Evolutionary conservation across 768 basidiomycete genomes (phyloP).

Genomic region (Rhizopogon rudus): DNA sequence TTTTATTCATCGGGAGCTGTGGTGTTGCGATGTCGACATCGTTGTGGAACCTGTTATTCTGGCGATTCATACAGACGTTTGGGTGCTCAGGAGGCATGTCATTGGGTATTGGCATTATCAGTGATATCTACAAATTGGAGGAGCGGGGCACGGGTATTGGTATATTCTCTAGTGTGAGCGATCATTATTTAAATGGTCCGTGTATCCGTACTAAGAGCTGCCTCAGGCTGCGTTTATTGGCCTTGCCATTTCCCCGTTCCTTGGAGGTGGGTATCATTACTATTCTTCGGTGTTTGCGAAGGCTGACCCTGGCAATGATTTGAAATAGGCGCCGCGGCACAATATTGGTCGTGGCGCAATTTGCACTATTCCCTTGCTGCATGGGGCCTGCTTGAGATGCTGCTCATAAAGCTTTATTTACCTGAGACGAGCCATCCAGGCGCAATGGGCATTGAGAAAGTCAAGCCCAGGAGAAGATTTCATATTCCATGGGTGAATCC

Average conservation of each 20-base stretch:
- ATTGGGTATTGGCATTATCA: conserved; percentile 52
- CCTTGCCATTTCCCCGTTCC: conserved; percentile 49
- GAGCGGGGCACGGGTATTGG: conserved; percentile 48
- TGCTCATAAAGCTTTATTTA: conserved; percentile 35
- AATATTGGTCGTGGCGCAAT: conserved; percentile 55
- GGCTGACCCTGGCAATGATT: neutral
- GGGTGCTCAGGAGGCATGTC: conserved; percentile 50
- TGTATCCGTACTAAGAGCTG: neutral
- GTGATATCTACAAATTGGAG: conserved; percentile 55
- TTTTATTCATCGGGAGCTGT: conserved; percentile 49
- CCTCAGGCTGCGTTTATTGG: conserved; percentile 39
- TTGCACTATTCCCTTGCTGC: conserved; percentile 43
- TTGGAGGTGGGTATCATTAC: conserved; percentile 34
- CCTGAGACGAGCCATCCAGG: conserved; percentile 64
- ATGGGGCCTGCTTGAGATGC: conserved; percentile 32
- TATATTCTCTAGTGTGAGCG: conserved; percentile 42
- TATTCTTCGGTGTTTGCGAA: neutral
- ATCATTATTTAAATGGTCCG: neutral
- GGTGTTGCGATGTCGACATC: conserved; percentile 45
- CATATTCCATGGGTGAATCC: conserved; percentile 45
- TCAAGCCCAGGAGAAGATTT: conserved; percentile 31
- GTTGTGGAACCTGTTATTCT: conserved; percentile 46
- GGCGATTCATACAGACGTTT: conserved; percentile 55
- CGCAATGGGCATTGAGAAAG: conserved; percentile 47
- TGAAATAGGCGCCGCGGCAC: conserved; percentile 36